Evolutionary conservation across 306 rosid genomes (phyloP).

Genomic region (Rubus parviflorus): DNA sequence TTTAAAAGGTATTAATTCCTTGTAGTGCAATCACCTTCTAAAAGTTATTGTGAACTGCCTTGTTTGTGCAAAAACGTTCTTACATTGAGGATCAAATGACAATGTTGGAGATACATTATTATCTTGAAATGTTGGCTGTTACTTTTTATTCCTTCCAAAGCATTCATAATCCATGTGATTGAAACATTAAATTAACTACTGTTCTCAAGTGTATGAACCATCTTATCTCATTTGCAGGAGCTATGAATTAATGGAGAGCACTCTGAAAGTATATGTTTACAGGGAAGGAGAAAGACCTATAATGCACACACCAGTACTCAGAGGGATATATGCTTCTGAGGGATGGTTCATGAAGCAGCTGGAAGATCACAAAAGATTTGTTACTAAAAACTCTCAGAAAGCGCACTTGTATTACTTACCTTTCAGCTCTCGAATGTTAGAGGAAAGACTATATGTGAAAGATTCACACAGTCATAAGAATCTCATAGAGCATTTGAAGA

Average conservation of each 20-base stretch:
- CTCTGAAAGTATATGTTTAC: conserved; percentile 77
- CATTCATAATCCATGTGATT: neutral
- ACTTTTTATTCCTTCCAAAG: neutral
- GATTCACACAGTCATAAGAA: conserved; percentile 66
- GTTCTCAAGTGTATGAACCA: conserved; percentile 14
- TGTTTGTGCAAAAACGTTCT: neutral
- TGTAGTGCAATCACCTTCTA: neutral
- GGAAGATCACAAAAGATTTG: conserved; percentile 67
- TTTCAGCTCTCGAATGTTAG: conserved; percentile 81
- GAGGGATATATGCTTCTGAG: conserved; percentile 92
- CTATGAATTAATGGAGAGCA: conserved; percentile 86
- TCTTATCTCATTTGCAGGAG: conserved; percentile 52
- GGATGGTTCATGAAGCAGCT: conserved; percentile 93
- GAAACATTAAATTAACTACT: conserved; percentile 8
- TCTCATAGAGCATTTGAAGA: conserved; percentile 64
- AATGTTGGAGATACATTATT: neutral
- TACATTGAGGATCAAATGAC: neutral
- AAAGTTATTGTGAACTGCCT: conserved; percentile 5
- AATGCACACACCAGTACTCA: conserved; percentile 71
- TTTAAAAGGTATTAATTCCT: conserved; percentile 58
- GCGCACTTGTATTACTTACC: conserved; percentile 96
- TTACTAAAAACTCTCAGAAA: conserved; percentile 55
- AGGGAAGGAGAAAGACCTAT: conserved; percentile 77
- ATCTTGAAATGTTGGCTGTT: neutral
- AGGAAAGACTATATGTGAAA: conserved; percentile 61